These are phyloP conservation scores for Paspalum vaginatum DNA, from an alignment of 176 grass and related monocot genomes.

Conservation along the genomic window DNA sequence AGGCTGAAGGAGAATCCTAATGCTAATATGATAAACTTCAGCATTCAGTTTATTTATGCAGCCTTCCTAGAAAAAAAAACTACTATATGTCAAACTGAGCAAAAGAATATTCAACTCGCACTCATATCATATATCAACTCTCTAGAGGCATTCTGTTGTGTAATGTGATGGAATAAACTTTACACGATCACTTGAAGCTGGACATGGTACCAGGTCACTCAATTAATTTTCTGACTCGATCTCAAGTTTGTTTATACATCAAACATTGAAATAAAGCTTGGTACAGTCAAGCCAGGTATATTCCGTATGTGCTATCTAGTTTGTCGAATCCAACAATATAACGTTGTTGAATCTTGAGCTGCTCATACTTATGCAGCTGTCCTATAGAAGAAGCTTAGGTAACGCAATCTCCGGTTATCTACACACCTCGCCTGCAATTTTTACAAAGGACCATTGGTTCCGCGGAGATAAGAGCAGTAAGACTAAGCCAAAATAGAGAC, in stretches of 20 bases:
- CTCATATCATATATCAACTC: background rate
- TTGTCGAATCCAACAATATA: conserved; percentile 8
- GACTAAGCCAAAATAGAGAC: background rate
- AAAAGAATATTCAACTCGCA: background rate
- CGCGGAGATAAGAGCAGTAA: background rate
- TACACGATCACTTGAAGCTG: background rate
- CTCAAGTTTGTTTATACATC: conserved; percentile 51
- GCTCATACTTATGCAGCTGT: conserved; percentile 15
- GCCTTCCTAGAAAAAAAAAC: background rate
- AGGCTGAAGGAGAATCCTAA: conserved; percentile 9
- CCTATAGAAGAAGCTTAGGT: conserved; percentile 43
- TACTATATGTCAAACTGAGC: background rate
- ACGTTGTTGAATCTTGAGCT: background rate
- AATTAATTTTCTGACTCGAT: background rate
- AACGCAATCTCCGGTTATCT: conserved; percentile 30
- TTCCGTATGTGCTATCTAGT: background rate
- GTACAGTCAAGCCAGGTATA: conserved; percentile 19
- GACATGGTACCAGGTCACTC: background rate
- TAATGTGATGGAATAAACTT: background rate
- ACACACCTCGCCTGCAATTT: conserved; percentile 53
- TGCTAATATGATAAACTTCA: background rate
- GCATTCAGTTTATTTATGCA: background rate
- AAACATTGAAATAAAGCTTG: background rate
- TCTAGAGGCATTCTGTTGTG: background rate
- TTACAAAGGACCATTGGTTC: conserved; percentile 8